A percentile compares a stretch with the other conserved stretches of the same genome.
Evolutionary conservation across 1,139 yeast genomes (phyloP).

Genomic region (Yamadazyma conglobata): DNA sequence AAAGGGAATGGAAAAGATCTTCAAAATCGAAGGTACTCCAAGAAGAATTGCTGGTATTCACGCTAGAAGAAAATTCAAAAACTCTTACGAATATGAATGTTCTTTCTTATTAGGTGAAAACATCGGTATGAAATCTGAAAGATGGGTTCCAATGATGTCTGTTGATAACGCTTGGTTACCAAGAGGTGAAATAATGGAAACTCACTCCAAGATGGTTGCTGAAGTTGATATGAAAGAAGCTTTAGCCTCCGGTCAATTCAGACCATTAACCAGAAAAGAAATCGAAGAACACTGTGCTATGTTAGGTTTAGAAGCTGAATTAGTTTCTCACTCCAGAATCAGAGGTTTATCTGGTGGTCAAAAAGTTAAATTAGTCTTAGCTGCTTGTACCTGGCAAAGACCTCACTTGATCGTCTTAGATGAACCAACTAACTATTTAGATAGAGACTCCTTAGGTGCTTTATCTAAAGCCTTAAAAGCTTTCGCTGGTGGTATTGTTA

Average conservation of each 20-base stretch:
- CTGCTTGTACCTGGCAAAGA: constrained; percentile 99
- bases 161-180: constrained; percentile 99
- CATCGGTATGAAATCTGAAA: constrained; percentile 97
- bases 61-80: constrained; percentile 99
- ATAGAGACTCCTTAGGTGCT: constrained; percentile 99
- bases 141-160: constrained; percentile 99
- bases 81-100: constrained; percentile 99
- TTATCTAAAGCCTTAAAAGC: constrained; percentile 97
- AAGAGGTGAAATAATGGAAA: constrained; percentile 98
- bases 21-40: constrained; percentile 97
- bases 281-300: constrained; percentile 97
- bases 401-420: constrained; percentile 99
- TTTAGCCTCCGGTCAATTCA: constrained; percentile 99
- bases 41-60: constrained; percentile 95
- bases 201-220: constrained; percentile 98
- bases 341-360: constrained; percentile 99
- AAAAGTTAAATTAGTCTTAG: constrained; percentile 98
- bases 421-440: constrained; percentile 99
- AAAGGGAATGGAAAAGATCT: constrained; percentile 98
- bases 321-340: constrained; percentile 99
- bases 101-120: constrained; percentile 96
- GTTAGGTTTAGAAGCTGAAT: constrained; percentile 98
- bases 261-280: constrained; percentile 99
- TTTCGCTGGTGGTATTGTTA: constrained; percentile 99
- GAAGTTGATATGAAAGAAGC: constrained; percentile 99